Base-by-base conservation (phyloP, 106 monocot species). In the Dioscorea dumetorum region DNA sequence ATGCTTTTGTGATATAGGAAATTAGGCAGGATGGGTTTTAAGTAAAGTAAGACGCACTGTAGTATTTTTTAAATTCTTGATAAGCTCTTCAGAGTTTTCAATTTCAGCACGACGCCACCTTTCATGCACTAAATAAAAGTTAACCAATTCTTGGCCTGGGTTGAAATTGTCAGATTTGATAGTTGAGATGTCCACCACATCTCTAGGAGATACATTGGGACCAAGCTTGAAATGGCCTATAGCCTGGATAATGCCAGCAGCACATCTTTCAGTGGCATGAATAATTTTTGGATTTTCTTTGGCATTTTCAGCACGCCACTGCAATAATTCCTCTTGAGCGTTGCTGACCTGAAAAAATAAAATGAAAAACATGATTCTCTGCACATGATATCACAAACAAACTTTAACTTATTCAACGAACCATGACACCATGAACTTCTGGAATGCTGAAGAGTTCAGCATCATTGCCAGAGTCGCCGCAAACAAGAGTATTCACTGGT, bases 381-480 rank as follows among this genome's bases (percentile, higher is more conserved):
- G 9, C 41, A 0, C 41, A 41, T 3, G 41, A 41, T 3, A 41
- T 41, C 41, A 41, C 41, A 41, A 41, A 41, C 41, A 41, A 41
- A 41, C 41, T 41, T 41, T 41, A 41, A 41, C 41, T 41, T 5
- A 41, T 41, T 41, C 16, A 22, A 88, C 90, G 61, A 13, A 91
- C 94, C 90, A 95, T 91, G 28, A 91, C 91, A 63, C 95, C 95
- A 84, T 95, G 66, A 52, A 95, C 95, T 9, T 82, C 88, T 62
- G 87, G 83, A 70, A 95, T 78, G 68, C 79, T 91, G 66, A 91
- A 95, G 35, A 95, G 68, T 65, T 95, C 91, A 15, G 91, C 85
- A 74, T 95, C 95, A 78, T 95, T 95, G 65, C 95, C 95, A 68
- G 95, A 95, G 49, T 95, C 95, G 49, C 95, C 95, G 78, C 95